Percentiles rank a stretch among this genome's conserved stretches.
Evolutionary conservation across 768 basidiomycete species (phyloP).

Genomic region (Lactifluus rugatus): DNA sequence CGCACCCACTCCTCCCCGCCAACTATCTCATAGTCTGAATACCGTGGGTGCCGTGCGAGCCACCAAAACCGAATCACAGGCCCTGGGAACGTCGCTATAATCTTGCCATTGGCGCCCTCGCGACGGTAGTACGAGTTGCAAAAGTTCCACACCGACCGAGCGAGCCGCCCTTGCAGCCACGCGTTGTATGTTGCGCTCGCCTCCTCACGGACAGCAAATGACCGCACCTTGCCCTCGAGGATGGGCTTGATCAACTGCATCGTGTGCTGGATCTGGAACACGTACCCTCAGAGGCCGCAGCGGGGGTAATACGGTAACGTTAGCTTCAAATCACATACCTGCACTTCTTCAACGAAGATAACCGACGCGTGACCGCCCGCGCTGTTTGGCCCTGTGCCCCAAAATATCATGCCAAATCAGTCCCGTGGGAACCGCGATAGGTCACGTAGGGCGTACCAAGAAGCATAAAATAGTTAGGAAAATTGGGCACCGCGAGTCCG

Average conservation of each 20-base stretch:
- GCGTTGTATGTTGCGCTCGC: conserved; percentile 42
- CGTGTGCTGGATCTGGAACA: conserved; percentile 37
- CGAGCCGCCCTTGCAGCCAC: conserved; percentile 41
- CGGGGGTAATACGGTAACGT: not conserved
- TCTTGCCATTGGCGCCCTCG: conserved; percentile 30
- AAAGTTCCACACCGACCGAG: conserved; percentile 41
- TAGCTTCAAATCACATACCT: conserved; percentile 28
- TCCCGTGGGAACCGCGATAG: not conserved
- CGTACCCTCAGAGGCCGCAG: conserved; percentile 4
- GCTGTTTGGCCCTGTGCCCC: conserved; percentile 35
- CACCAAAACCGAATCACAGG: conserved; percentile 44
- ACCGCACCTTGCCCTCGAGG: conserved; percentile 37
- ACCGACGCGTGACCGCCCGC: conserved; percentile 50
- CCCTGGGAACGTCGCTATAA: conserved; percentile 46
- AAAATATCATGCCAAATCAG: not conserved
- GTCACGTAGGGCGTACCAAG: conserved; percentile 11
- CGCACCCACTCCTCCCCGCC: conserved; percentile 30
- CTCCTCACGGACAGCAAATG: conserved; percentile 39
- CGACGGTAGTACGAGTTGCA: conserved; percentile 47
- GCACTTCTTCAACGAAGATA: conserved; percentile 45
- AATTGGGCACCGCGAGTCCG: conserved; percentile 26
- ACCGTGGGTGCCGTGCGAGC: conserved; percentile 34
- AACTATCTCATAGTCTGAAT: conserved; percentile 35
- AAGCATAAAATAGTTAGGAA: conserved; percentile 19
- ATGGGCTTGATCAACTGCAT: conserved; percentile 45